These are phyloP conservation scores for Lactarius hatsudake DNA, from an alignment of 768 basidiomycete genomes.

Conservation along the genomic window DNA sequence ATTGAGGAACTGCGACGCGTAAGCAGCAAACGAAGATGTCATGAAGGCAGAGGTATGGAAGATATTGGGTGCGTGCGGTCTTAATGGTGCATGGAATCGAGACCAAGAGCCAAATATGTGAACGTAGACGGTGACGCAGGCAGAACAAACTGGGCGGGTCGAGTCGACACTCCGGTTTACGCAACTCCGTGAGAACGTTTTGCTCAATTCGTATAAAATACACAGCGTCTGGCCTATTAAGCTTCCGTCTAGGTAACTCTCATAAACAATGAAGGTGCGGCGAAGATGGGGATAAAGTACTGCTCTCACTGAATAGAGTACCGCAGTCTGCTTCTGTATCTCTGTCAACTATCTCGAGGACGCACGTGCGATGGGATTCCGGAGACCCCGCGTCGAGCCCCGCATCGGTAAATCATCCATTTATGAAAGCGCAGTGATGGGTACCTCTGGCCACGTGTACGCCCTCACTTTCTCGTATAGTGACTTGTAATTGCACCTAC, in stretches of 20 bases:
- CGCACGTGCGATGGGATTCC: background rate
- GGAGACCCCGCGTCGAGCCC: background rate
- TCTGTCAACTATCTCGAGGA: background rate
- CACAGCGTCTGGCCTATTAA: background rate
- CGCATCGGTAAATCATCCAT: background rate
- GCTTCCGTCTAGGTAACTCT: too few species aligned
- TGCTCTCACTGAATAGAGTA: too few species aligned
- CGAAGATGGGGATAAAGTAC: too few species aligned
- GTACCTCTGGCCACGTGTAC: background rate
- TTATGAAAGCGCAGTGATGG: background rate
- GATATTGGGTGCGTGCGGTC: background rate
- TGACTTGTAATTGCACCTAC: background rate
- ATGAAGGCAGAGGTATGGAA: constrained; percentile 29
- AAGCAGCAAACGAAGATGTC: constrained; percentile 75
- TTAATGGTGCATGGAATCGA: constrained; percentile 17
- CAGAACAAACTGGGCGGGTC: constrained; percentile 5
- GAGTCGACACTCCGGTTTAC: constrained; percentile 2
- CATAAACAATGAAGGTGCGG: too few species aligned
- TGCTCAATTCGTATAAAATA: background rate
- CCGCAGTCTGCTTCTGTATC: background rate
- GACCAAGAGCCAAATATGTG: background rate
- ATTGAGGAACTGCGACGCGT: constrained; percentile 79
- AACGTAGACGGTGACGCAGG: constrained; percentile 2
- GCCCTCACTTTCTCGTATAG: background rate
- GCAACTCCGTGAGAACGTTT: constrained; percentile 11